Conservation (phyloP, 768 basidiomycete species). For the Pleurotus salmoneostramineus region DNA sequence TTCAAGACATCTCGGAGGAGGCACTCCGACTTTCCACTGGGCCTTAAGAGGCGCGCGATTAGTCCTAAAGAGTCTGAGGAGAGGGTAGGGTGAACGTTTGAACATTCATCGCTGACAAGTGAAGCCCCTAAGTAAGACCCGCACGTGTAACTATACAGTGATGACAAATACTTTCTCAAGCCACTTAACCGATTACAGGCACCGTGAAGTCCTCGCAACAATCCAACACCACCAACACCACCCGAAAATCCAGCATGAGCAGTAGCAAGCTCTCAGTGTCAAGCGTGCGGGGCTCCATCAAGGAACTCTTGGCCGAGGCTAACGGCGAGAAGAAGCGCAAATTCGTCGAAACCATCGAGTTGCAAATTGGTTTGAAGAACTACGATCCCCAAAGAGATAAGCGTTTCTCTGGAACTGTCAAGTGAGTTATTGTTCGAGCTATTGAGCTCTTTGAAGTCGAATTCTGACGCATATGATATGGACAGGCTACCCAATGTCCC, state of each 20-base stretch:
- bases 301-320: slow-evolving; percentile 81
- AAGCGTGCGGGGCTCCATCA: slow-evolving; percentile 99
- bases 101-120: no score
- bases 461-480: slow-evolving; percentile 7
- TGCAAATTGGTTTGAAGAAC: slow-evolving; percentile 97
- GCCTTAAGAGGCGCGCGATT: no score
- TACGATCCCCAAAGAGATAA: slow-evolving; percentile 99
- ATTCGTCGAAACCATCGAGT: slow-evolving; percentile 94
- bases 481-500: slow-evolving; percentile 93
- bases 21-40: no score
- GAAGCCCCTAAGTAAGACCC: no score
- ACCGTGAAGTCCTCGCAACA: not conserved
- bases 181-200: not conserved
- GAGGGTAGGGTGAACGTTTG: no score
- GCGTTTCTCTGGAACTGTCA: slow-evolving; percentile 99
- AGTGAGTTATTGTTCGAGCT: slow-evolving; percentile 43
- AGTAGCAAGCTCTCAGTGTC: slow-evolving; percentile 92
- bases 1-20: no score
- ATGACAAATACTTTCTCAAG: slow-evolving; percentile 2
- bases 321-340: slow-evolving; percentile 89
- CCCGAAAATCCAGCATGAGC: slow-evolving; percentile 14
- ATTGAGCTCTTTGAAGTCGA: not conserved
- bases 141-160: not conserved
- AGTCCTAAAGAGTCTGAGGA: no score
- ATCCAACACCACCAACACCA: slow-evolving; percentile 1